Percentiles rank a stretch among this genome's conserved stretches.
These are phyloP conservation scores for Boletus austroedulis DNA, from an alignment of 1,284 basidiomycete genomes.

Conservation along the genomic window DNA sequence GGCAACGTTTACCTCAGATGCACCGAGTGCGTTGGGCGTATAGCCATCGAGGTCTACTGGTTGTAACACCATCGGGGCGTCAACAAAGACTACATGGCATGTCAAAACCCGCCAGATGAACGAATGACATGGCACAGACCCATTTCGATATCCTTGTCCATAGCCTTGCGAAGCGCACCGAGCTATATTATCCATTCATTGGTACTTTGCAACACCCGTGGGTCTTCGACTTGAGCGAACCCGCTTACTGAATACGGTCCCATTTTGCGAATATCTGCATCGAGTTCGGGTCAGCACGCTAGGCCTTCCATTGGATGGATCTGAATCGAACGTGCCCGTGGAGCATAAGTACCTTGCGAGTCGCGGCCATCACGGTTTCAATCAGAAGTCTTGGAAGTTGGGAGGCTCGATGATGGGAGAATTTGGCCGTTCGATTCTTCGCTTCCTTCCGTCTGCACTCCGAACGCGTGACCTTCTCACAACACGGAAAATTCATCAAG, in stretches of 20 bases:
- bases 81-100: slow-evolving; percentile 66
- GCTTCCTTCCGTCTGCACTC: background rate
- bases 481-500: background rate
- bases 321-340: slow-evolving; percentile 25
- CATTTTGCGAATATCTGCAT: slow-evolving; percentile 79
- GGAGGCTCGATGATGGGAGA: background rate
- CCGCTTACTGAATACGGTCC: slow-evolving; percentile 74
- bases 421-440: background rate
- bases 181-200: slow-evolving; percentile 45
- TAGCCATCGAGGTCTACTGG: slow-evolving; percentile 64
- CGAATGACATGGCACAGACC: slow-evolving; percentile 41
- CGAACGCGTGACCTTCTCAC: background rate
- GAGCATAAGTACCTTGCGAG: slow-evolving; percentile 35
- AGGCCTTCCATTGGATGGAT: background rate
- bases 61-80: slow-evolving; percentile 72
- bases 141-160: slow-evolving; percentile 66
- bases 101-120: background rate
- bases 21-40: slow-evolving; percentile 43
- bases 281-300: slow-evolving; percentile 8
- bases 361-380: slow-evolving; percentile 18
- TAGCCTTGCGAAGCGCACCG: slow-evolving; percentile 71
- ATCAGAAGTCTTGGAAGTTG: background rate
- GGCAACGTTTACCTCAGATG: slow-evolving; percentile 50
- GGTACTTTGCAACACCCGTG: background rate
- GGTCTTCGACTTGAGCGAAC: slow-evolving; percentile 41